Conservation (phyloP, 768 basidiomycete genomes). For the Crassisporium funariophilum region DNA sequence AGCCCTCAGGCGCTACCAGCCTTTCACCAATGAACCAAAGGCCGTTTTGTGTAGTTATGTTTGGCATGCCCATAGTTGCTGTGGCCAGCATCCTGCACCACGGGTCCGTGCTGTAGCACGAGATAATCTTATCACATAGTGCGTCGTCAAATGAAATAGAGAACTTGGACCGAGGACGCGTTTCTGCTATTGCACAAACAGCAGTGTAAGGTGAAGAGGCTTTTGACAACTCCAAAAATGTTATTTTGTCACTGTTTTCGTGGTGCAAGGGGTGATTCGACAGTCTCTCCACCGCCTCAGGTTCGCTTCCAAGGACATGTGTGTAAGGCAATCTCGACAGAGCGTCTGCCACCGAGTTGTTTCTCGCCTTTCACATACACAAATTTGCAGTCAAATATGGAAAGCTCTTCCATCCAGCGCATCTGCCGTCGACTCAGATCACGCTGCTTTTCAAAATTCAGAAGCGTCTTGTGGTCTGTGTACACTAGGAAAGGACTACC, state of each 20-base stretch:
- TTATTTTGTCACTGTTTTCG: too few species aligned
- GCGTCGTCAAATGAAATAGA: too few species aligned
- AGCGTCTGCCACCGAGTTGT: conserved; percentile 37
- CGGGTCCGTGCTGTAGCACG: background rate
- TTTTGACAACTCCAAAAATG: too few species aligned
- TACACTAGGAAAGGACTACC: conserved; percentile 27
- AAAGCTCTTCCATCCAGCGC: conserved; percentile 35
- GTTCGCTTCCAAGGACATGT: background rate
- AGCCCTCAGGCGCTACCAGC: background rate
- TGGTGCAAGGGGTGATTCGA: background rate
- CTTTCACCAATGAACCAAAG: background rate
- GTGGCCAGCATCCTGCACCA: conserved; percentile 1
- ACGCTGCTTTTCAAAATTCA: conserved; percentile 30
- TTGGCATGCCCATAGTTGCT: background rate
- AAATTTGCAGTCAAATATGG: conserved; percentile 35
- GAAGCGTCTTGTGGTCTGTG: conserved; percentile 39
- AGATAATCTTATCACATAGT: background rate
- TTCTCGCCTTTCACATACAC: conserved; percentile 34
- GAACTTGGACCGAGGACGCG: too few species aligned
- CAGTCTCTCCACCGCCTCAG: background rate
- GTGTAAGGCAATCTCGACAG: conserved; percentile 21
- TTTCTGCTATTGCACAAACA: too few species aligned
- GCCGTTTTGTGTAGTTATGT: background rate
- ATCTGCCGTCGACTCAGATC: conserved; percentile 9
- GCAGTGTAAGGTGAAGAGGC: too few species aligned